Conservation (phyloP, 345 rosid species). For the Isatis tinctoria region DNA sequence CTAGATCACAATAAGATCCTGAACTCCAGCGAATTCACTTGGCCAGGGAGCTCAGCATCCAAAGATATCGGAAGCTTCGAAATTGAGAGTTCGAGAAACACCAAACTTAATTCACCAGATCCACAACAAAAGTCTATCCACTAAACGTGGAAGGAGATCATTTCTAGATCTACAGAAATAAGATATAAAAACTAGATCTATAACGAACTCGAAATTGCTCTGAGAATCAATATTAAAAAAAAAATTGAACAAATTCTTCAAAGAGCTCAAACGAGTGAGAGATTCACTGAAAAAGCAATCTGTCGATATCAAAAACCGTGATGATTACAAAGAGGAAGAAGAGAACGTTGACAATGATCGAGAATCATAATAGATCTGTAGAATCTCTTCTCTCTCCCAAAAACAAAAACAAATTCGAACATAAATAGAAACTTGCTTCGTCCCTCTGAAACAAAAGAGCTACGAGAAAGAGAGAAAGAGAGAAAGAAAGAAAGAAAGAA, state of each 20-base stretch:
- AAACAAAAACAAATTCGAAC: background rate
- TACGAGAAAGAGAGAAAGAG: background rate
- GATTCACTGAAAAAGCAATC: background rate
- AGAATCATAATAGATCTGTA: constrained; percentile 39
- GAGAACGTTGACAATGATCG: constrained; percentile 10
- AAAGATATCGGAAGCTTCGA: background rate
- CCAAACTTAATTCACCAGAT: background rate
- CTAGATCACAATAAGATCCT: background rate
- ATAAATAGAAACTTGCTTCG: constrained; percentile 20
- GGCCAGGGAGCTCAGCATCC: background rate
- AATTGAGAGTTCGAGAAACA: background rate
- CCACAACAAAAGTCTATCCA: background rate
- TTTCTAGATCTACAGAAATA: background rate
- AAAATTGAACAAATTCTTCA: background rate
- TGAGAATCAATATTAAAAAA: background rate
- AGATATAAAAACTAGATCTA: background rate
- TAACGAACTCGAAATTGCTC: constrained; percentile 14
- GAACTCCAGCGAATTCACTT: background rate
- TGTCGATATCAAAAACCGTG: background rate
- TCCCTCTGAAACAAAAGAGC: background rate
- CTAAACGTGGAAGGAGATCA: background rate
- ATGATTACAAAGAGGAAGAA: constrained; percentile 20
- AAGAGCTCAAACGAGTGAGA: background rate
- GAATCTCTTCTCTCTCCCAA: constrained; percentile 22
- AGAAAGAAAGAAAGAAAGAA: background rate